Evolutionary conservation across 305 asterid species (phyloP), one percentile per base, ranked within the genome.

Genomic region (Rubia tinctorum): DNA sequence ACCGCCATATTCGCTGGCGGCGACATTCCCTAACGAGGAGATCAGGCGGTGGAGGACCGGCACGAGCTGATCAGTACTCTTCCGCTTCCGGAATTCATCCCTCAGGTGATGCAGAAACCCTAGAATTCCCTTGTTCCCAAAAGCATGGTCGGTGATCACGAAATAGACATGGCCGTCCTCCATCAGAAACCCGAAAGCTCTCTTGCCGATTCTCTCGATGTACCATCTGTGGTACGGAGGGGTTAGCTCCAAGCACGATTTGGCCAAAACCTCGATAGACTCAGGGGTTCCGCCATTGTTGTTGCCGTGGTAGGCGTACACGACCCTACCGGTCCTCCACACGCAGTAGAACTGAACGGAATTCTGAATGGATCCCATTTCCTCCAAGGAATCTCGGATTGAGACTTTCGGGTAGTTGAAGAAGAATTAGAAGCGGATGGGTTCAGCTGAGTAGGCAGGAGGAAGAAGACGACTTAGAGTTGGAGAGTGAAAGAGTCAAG

Each of bases 171-270:
- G 81, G 7, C 79, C 89, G 6, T 81, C 82, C 39, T 87, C 89
- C 74, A 88, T 87, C 44, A 92, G 75, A 76, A 92, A 92, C 75
- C 90, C 89, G 63, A 84, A 87, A 47, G 88, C 87, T 81, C 42
- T 80, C 27, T 81, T 76, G 17, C 53, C 75, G 82, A 77, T 78
- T 8, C 95, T 90, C 60, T 90, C 86, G 63, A 86, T 83, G 84
- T 92, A 92, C 93, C 90, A 92, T 61, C 73, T 80, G 77, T 88
- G 96, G 72, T 78, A 83, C 59, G 91, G 87, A 63, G 96, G 96
- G 63, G 84, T 79, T 73, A 20, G 73, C 84, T 92, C 92, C 84
- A 92, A 74, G 80, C 97, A 92, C 73, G 81, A 66, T 47, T 81
- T 82, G 53, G 95, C 95, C 81, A 87, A 73, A 49, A 72, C 77